Evolutionary conservation across 495 filamentous ascomycete genomes (phyloP), one percentile per base, ranked within the genome.

Genomic region (Emericellopsis terricola): DNA sequence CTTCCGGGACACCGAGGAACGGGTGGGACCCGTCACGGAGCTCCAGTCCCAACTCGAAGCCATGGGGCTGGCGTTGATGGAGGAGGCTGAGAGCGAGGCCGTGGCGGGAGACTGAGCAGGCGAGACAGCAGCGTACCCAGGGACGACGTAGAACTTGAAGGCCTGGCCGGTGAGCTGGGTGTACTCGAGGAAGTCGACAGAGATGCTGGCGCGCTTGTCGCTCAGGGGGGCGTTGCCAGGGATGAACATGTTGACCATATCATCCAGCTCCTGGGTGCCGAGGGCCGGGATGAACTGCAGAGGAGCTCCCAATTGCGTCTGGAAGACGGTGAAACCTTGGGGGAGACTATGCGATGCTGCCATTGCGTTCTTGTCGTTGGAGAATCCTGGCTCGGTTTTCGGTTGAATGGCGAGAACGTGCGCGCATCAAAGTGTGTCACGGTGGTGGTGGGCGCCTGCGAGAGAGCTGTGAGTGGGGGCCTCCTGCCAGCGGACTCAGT

Each of bases 251-350:
- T 66, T 44, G 40, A 71, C 58, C 55, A 69, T 49, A 23, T 59
- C 52, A 35, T 71, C 64, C 28, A 69, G 53, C 44, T 69, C 61
- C 36, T 51, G 46, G 28, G 65, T 62, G 32, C 65, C 65, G 36
- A 71, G 49, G 19, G 59, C 56, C 30, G 67, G 67, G 28, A 64
- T 50, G 51, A 66, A 71, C 40, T 66, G 59, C 37, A 71, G 47
- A 31, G 60, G 37, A 19, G 55, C 57, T 17, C 67, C 67, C 38
- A 69, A 47, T 27, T 48, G 43, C 15, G 61, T 53, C 48, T 69
- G 62, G 47, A 52, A 56, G 39, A 65, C 53, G 31, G 61, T 62
- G 45, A 65, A 62, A 28, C 59, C 59, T 49, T 60, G 50, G 16
- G 36, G 30, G 15, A 11, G 23, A 26, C 23, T 6, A 6, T 26